Evolutionary conservation across 2,329 filamentous ascomycete species (phyloP).

Genomic region (Thelonectria discophora): DNA sequence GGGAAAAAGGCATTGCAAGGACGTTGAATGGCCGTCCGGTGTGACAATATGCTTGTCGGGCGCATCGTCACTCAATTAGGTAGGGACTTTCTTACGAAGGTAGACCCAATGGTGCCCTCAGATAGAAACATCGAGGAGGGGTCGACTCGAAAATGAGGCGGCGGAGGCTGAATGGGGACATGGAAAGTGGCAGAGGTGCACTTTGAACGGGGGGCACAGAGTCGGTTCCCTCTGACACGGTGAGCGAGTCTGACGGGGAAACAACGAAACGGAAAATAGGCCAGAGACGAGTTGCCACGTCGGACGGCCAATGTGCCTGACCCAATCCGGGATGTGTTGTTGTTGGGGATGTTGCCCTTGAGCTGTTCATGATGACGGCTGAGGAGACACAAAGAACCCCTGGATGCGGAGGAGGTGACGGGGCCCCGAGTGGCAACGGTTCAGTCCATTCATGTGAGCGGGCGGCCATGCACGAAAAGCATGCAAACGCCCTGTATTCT

Average conservation of each 20-base stretch:
- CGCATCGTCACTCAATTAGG: slow-evolving; percentile 30
- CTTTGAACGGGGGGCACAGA: slow-evolving; percentile 14
- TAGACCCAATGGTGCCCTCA: slow-evolving; percentile 19
- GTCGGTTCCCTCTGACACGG: slow-evolving; percentile 7
- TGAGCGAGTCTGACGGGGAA: slow-evolving; percentile 25
- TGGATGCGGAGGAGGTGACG: slow-evolving; percentile 17
- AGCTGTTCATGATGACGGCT: slow-evolving; percentile 26
- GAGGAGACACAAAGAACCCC: slow-evolving; percentile 21
- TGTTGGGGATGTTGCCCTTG: slow-evolving; percentile 31
- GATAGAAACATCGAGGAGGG: slow-evolving; percentile 15
- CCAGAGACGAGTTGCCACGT: slow-evolving; percentile 44
- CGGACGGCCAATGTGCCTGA: slow-evolving; percentile 33
- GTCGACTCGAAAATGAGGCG: slow-evolving; percentile 31
- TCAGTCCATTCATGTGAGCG: slow-evolving; percentile 47
- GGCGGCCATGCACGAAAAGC: slow-evolving; percentile 44
- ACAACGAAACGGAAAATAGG: slow-evolving; percentile 27
- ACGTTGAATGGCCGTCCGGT: slow-evolving; percentile 22
- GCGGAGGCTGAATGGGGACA: slow-evolving; percentile 30
- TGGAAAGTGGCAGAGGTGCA: slow-evolving; percentile 28
- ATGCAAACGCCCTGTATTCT: slow-evolving; percentile 40
- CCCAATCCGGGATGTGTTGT: slow-evolving; percentile 24
- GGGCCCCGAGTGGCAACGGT: slow-evolving; percentile 24
- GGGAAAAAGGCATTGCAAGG: neutral
- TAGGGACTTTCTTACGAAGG: slow-evolving; percentile 15
- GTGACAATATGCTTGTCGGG: slow-evolving; percentile 30